Conservation (phyloP, 352 stramenopile genomes). For the Phytopythium ostracodes region DNA sequence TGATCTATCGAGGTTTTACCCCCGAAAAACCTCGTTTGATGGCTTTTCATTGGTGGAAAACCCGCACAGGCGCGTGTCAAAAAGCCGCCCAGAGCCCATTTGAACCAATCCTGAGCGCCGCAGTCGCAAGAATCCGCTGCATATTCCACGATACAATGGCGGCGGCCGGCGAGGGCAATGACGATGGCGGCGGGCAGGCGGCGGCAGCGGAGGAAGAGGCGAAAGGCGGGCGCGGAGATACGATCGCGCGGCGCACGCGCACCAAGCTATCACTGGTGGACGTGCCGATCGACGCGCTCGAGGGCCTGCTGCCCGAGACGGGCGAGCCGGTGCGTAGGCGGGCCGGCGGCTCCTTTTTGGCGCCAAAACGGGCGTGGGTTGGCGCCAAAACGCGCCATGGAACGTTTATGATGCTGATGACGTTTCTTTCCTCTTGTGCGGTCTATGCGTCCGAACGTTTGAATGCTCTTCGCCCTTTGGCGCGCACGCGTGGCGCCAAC, state of each 20-base stretch:
- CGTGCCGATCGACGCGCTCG: constrained; percentile 66
- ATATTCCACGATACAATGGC: background rate
- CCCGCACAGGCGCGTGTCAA: background rate
- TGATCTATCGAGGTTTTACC: background rate
- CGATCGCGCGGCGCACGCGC: constrained; percentile 65
- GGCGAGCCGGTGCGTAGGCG: constrained; percentile 15
- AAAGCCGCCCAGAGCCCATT: background rate
- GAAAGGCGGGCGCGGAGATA: constrained; percentile 23
- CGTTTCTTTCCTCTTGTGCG: constrained; percentile 4
- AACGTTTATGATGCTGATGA: background rate
- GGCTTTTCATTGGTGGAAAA: constrained; percentile 4
- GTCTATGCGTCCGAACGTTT: background rate
- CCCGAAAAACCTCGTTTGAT: background rate
- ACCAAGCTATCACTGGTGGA: constrained; percentile 76
- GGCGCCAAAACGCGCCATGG: constrained; percentile 4
- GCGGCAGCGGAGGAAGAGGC: constrained; percentile 3
- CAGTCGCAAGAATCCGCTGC: background rate
- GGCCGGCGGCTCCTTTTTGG: constrained; percentile 18
- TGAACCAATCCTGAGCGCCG: background rate
- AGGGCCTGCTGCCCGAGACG: constrained; percentile 51
- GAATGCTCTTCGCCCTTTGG: constrained; percentile 8
- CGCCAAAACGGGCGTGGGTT: constrained; percentile 15
- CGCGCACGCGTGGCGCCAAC: constrained; percentile 1
- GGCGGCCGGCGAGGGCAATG: constrained; percentile 4
- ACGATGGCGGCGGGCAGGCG: background rate